Base-by-base conservation (phyloP, 306 rosid genomes). In the Pyrus betulifolia region DNA sequence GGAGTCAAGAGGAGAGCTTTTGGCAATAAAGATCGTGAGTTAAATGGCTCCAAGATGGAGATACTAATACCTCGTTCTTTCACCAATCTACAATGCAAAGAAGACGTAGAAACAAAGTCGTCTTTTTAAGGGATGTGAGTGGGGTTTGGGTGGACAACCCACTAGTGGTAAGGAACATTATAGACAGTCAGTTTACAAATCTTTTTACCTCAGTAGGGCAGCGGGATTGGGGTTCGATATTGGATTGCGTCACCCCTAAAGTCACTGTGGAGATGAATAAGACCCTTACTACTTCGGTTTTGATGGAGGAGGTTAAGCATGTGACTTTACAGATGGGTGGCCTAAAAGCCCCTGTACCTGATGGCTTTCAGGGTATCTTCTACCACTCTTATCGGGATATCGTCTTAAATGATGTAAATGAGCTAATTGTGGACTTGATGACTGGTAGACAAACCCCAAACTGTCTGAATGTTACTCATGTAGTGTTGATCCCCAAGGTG, bases 371-470 rank as follows among this genome's bases (percentile, higher is more conserved):
- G 0, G 33, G 71, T 0, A 12, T 14, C 0, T 67, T 42, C 33
- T 40, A 67, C 2, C 55, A 67, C 3, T 2, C 18, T 3, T 40
- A 40, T 7, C 42, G 31, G 54, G 54, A 67, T 3, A 40, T 2
- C 11, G 5, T 10, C 3, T 13, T 0, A 2, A 40, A 6, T 1
- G 14, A 4, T 2, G 10, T n/a, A 3, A 9, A 5, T 1, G 4
- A 22, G 1, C 3, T 3, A 17, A 10, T 21, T 1, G 6, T 0
- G 4, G 6, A 11, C 9, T 38, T 19, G 4, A 35, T 21, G 5
- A 1, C 11, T 18, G 61, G 27, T 19, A 1, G 2, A 0, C 8
- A 18, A 0, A 3, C 0, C 11, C 23, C 11, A 1, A 2, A 0
- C 1, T 1, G 3, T 3, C 28, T 67, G 2, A 33, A 11, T 4